These are phyloP conservation scores for Glebionis coronaria DNA, from an alignment of 129 eudicot species.

Conservation along the genomic window DNA sequence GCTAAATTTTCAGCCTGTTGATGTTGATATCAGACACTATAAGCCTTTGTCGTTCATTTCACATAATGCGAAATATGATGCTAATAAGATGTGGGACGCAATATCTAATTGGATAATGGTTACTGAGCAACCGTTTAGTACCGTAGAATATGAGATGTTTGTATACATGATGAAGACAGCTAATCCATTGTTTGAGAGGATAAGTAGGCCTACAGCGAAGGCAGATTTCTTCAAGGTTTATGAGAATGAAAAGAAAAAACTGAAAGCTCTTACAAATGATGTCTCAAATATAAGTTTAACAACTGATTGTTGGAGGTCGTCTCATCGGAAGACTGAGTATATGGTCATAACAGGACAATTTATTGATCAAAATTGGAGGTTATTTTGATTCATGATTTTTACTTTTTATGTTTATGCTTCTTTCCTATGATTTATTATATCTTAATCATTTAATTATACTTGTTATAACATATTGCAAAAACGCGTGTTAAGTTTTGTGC, in stretches of 20 bases:
- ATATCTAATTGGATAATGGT: too few relatives aligned
- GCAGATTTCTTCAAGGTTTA: constrained; percentile 17
- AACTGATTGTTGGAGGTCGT: too few relatives aligned
- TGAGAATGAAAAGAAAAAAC: constrained; percentile 23
- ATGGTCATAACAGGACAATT: too few relatives aligned
- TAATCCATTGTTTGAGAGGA: background rate
- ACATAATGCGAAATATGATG: too few relatives aligned
- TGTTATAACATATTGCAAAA: background rate
- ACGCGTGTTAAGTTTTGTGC: background rate
- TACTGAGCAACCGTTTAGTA: too few relatives aligned
- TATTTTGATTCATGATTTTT: too few relatives aligned
- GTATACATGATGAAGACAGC: background rate
- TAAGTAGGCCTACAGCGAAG: constrained; percentile 6
- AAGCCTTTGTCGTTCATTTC: background rate
- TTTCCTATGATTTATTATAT: background rate
- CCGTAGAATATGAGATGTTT: too few relatives aligned
- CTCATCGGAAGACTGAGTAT: too few relatives aligned
- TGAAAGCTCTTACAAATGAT: background rate
- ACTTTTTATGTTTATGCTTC: too few relatives aligned
- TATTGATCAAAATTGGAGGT: background rate
- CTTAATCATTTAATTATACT: background rate
- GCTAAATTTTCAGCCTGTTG: background rate
- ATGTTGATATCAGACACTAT: background rate
- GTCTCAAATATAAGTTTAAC: background rate
- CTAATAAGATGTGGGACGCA: too few relatives aligned